Evolutionary conservation across 805 yeast species (phyloP), one percentile per base, ranked within the genome.

Genomic region (Ogataea philodendri): DNA sequence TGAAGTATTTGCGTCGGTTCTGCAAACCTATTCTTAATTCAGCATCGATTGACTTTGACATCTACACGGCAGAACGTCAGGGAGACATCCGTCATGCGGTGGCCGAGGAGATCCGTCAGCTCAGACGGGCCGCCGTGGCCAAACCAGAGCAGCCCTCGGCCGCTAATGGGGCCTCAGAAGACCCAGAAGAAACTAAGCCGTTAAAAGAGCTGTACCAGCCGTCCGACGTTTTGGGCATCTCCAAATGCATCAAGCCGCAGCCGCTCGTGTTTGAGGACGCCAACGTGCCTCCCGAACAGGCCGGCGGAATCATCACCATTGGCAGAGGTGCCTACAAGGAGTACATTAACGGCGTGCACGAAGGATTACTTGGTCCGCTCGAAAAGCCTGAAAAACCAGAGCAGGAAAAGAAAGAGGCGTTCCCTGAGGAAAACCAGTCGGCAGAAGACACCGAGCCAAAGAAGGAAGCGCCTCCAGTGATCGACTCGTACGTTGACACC

Each of bases 291-390:
- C 71, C 76, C 3, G 55, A 56, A 9, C 51, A 68, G 18, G 74
- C 80, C 7, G 97, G 97, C 16, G 98, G 97, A 27, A 81, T 88
- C 9, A 72, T 93, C 14, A 85, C 96, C 56, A 65, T 93, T 16
- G 99, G 99, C 4, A 73, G 99, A 57, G 98, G 98, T 39, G 90
- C 97, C 0, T 93, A 76, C 59, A 90, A 90, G 59, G 99, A 93
- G 67, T 93, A 87, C 56, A 57, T 93, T 35, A 71, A 74, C 27
- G 99, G 99, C 7, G 57, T 93, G 8, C 96, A 93, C 50, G 98
- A 93, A 65, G 98, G 98, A 5, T 70, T 93, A 55, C 62, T 93
- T 29, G 98, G 98, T 0, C 97, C 97, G 2, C 65, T 90, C 40
- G 87, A 66, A 24, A 62, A 54, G 16, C 72, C 65, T 15, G 34